Base-by-base conservation (phyloP, 345 rosid genomes). In the Reutealis trisperma region DNA sequence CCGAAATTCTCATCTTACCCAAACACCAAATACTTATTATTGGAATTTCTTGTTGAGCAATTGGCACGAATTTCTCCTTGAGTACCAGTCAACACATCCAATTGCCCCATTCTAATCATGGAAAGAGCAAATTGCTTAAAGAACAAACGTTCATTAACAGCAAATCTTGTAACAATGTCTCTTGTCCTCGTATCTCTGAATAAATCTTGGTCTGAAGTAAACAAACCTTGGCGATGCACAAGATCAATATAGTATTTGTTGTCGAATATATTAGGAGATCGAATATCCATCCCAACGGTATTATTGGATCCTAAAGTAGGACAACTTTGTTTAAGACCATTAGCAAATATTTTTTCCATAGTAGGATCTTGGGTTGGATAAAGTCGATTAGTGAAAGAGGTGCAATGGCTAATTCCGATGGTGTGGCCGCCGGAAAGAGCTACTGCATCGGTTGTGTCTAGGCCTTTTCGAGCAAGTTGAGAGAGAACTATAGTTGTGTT, bases 401-500 rank as follows among this genome's bases (percentile, higher is more conserved):
- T 9, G 82, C 98, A 93, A 78, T 93, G 97, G 24, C 86, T 72
- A 5, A 88, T 75, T 1, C 98, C 98, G 21, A 93, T 87, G 71
- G 98, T 94, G 86, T 93, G 98, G 74, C 91, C 96, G 44, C 98
- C 98, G 7, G 98, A 93, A 41, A 91, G 94, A 63, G 98, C 97
- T 0, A 94, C 98, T 0, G 84, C 84, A 67, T 94, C 97, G 42
- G 87, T 90, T 71, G 90, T 71, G 75, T 90, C 85, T 0, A 94
- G 69, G 74, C 59, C 30, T 27, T 27, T 27, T 27, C 30, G 30
- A 58, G 85, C 87, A 6, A 93, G 83, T 32, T 27, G 30, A 27
- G 30, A 27, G 1, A 27, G 30, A 27, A 27, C 1, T 27, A 27
- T 27, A 27, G 30, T 27, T 27, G 30, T 27, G 30, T 27, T 27